phyloP scores from a whole-genome alignment of 1,139 yeast genomes.

The Candida smagusa region DNA sequence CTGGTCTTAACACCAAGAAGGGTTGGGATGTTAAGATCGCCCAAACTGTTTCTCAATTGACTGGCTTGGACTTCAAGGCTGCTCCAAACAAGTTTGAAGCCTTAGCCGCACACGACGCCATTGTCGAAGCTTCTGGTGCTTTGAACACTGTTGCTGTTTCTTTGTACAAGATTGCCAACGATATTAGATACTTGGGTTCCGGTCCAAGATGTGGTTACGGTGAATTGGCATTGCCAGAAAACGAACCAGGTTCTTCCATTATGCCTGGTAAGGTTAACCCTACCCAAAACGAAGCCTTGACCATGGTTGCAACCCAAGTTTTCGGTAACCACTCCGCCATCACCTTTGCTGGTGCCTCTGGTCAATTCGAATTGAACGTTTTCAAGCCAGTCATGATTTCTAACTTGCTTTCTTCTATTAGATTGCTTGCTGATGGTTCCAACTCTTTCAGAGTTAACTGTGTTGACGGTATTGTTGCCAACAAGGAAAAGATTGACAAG shows the following conservation, averaged over 20 bases:
- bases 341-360: slow-evolving; percentile 97
- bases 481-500: slow-evolving; percentile 81
- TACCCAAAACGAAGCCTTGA: slow-evolving; percentile 96
- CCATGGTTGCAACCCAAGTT: slow-evolving; percentile 97
- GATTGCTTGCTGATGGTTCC: slow-evolving; percentile 85
- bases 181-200: slow-evolving; percentile 95
- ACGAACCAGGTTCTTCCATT: slow-evolving; percentile 98
- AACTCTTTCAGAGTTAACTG: slow-evolving; percentile 90
- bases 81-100: slow-evolving; percentile 99
- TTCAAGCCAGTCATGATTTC: slow-evolving; percentile 95
- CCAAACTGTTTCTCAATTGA: slow-evolving; percentile 69
- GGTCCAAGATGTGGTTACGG: slow-evolving; percentile 99
- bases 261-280: slow-evolving; percentile 99
- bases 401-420: slow-evolving; percentile 81
- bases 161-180: slow-evolving; percentile 93
- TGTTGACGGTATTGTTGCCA: slow-evolving; percentile 91
- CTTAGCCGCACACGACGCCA: slow-evolving; percentile 96
- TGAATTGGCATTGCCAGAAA: slow-evolving; percentile 91
- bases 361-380: slow-evolving; percentile 96
- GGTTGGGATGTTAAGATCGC: slow-evolving; percentile 89
- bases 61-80: slow-evolving; percentile 85
- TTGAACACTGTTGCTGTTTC: slow-evolving; percentile 92
- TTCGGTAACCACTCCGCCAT: slow-evolving; percentile 94
- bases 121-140: slow-evolving; percentile 97
- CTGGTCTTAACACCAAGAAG: slow-evolving; percentile 89